Evolutionary conservation across 352 stramenopile genomes (phyloP).

Genomic region (Globisporangium mamillatum): DNA sequence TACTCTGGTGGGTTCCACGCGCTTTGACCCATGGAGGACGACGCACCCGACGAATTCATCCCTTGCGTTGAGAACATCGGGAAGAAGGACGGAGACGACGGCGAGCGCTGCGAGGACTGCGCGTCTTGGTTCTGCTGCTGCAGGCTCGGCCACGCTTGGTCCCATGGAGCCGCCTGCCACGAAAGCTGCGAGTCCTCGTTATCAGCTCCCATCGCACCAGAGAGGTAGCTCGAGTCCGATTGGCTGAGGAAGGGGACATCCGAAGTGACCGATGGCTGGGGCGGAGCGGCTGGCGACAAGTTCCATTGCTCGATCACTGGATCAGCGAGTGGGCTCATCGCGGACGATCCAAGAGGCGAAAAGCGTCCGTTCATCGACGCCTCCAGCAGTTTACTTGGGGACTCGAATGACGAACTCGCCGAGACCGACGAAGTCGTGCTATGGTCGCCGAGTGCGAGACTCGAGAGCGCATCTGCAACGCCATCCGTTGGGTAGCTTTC

Average conservation of each 20-base stretch:
- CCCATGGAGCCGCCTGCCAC: constrained; percentile 52
- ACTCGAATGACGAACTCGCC: constrained; percentile 50
- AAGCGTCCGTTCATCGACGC: constrained; percentile 34
- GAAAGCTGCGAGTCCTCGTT: constrained; percentile 34
- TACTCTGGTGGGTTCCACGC: constrained; percentile 26
- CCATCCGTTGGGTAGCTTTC: constrained; percentile 36
- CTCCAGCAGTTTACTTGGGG: constrained; percentile 48
- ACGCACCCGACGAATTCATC: constrained; percentile 3
- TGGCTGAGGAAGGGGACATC: constrained; percentile 45
- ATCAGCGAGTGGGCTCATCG: constrained; percentile 49
- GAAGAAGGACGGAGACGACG: constrained; percentile 42
- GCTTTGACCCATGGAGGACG: constrained; percentile 16
- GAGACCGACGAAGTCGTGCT: constrained; percentile 46
- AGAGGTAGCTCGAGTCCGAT: constrained; percentile 46
- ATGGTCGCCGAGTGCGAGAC: constrained; percentile 56
- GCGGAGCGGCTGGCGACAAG: constrained; percentile 50
- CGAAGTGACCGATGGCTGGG: constrained; percentile 27
- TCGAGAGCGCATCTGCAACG: constrained; percentile 69
- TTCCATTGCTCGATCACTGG: constrained; percentile 82
- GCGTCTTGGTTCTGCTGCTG: constrained; percentile 28
- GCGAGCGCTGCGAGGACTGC: constrained; percentile 35
- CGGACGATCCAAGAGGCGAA: constrained; percentile 55
- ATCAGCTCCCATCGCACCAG: constrained; percentile 36
- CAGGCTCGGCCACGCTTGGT: constrained; percentile 51
- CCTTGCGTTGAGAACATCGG: constrained; percentile 51